Conservation (phyloP, 164 flowering plant genomes). For the Vitis cinerea region DNA sequence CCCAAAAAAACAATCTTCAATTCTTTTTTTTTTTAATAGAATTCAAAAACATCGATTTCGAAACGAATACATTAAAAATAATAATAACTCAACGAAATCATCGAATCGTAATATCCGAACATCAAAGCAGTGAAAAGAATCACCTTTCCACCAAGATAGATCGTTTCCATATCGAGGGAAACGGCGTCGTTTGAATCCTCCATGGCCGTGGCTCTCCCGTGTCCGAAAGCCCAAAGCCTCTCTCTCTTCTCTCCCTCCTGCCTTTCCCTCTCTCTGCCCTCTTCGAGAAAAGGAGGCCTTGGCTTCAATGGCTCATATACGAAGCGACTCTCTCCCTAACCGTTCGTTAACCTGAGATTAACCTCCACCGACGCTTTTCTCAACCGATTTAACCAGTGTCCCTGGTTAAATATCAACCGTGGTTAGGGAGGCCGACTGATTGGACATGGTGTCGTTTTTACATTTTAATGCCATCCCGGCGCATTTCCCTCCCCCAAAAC, state of each 20-base stretch:
- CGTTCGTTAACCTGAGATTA: neutral
- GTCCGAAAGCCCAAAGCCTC: constrained; percentile 11
- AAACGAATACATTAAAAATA: too few species aligned
- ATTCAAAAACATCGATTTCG: too few species aligned
- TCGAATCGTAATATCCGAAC: neutral
- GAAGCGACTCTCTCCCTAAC: constrained; percentile 21
- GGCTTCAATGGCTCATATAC: constrained; percentile 27
- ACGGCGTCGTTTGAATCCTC: constrained; percentile 59
- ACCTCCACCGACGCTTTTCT: constrained; percentile 1
- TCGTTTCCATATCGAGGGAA: constrained; percentile 67
- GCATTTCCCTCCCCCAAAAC: too few species aligned
- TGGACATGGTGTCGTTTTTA: too few species aligned
- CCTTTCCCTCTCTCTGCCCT: constrained; percentile 1
- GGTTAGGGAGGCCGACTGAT: too few species aligned
- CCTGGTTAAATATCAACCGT: too few species aligned
- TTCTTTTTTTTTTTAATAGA: too few species aligned
- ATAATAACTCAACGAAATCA: too few species aligned
- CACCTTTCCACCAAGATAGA: constrained; percentile 85
- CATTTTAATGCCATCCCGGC: too few species aligned
- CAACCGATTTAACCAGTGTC: too few species aligned
- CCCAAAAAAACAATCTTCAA: too few species aligned
- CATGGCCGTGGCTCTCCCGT: constrained; percentile 45
- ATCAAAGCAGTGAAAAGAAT: neutral
- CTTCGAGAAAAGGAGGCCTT: neutral
- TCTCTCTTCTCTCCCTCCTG: constrained; percentile 10